These are phyloP conservation scores for Blastocystis sp. DNA, from an alignment of 352 stramenopile genomes.

Conservation along the genomic window DNA sequence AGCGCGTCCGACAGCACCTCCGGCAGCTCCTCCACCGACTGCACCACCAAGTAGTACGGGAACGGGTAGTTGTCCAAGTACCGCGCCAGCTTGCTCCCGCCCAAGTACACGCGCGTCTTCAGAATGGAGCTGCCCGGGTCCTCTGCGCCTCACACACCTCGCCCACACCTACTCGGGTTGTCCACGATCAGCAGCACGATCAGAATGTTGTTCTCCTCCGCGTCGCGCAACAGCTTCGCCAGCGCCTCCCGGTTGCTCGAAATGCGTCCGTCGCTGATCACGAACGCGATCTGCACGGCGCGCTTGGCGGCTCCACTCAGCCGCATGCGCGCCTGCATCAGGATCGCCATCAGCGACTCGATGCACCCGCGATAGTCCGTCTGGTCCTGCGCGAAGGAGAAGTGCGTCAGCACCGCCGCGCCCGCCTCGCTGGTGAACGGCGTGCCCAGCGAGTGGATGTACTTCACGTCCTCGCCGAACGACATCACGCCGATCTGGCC, in stretches of 20 bases:
- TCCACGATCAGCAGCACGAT: constrained; percentile 97
- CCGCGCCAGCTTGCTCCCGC: constrained; percentile 91
- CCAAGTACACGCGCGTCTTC: constrained; percentile 94
- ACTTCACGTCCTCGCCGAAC: constrained; percentile 89
- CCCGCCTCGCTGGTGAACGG: constrained; percentile 93
- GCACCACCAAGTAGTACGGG: constrained; percentile 96
- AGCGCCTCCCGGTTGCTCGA: constrained; percentile 90
- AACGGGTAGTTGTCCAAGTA: constrained; percentile 99
- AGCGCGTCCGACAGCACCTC: constrained; percentile 97
- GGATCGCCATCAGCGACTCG: constrained; percentile 83
- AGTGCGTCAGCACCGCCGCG: constrained; percentile 86
- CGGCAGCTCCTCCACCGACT: constrained; percentile 88
- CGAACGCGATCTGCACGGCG: constrained; percentile 92
- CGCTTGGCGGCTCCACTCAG: constrained; percentile 75
- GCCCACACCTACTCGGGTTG: constrained; percentile 72
- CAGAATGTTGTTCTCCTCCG: constrained; percentile 92
- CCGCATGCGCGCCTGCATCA: constrained; percentile 78
- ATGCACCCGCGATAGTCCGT: constrained; percentile 92
- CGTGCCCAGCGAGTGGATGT: constrained; percentile 91
- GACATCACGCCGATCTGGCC: constrained; percentile 76
- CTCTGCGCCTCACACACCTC: constrained; percentile 3
- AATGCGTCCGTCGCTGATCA: constrained; percentile 97
- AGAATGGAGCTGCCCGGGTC: constrained; percentile 86
- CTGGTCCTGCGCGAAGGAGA: constrained; percentile 92
- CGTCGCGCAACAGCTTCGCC: constrained; percentile 89